Conservation (phyloP, 1,284 basidiomycete genomes). For the Takashimella koratensis region DNA sequence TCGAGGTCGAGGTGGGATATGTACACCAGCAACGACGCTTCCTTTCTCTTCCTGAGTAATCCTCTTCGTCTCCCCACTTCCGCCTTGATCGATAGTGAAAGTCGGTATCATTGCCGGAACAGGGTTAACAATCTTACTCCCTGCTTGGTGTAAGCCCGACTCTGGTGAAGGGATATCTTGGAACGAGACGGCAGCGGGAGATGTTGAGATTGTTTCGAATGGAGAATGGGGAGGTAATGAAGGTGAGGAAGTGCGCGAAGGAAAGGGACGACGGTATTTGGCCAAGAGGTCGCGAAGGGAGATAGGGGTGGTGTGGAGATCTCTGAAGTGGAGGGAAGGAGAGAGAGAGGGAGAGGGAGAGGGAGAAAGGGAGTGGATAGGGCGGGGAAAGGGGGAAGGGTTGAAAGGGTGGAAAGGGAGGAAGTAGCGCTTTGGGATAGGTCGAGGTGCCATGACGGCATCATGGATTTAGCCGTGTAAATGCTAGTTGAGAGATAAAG, state of each 20-base stretch:
- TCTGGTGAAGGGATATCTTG: slow-evolving; percentile 22
- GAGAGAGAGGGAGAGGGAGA: neutral
- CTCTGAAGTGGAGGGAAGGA: no score
- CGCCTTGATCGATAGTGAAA: neutral
- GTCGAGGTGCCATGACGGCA: no score
- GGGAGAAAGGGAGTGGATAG: no score
- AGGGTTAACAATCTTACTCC: slow-evolving; percentile 5
- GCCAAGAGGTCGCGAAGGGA: slow-evolving; percentile 9
- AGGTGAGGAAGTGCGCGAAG: neutral
- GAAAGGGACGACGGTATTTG: slow-evolving; percentile 9
- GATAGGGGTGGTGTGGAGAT: neutral
- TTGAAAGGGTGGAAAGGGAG: neutral
- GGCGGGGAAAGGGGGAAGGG: neutral
- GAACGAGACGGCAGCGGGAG: slow-evolving; percentile 21
- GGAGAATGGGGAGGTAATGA: neutral
- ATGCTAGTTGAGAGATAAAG: no score
- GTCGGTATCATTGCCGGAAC: slow-evolving; percentile 16
- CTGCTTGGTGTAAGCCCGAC: neutral
- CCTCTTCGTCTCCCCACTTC: neutral
- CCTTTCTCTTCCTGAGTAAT: no score
- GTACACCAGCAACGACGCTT: slow-evolving; percentile 32
- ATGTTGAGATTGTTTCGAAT: slow-evolving; percentile 24
- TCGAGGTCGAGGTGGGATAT: slow-evolving; percentile 35
- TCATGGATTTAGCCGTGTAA: no score
- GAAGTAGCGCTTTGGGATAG: neutral